phyloP scores from a whole-genome alignment of 2,329 filamentous ascomycete species.

The Arthroderma sp. region DNA sequence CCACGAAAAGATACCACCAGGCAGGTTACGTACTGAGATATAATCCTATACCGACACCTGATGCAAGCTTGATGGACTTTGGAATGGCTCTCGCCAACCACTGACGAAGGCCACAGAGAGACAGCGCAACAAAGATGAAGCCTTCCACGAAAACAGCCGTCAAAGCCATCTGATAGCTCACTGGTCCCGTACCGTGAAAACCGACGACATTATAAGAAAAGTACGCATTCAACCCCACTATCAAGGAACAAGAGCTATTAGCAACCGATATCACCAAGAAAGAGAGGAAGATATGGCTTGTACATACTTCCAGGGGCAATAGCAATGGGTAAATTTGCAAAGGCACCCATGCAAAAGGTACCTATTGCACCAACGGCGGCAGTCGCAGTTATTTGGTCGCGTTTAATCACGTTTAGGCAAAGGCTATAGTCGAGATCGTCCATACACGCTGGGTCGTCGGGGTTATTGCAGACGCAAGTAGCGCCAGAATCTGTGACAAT shows the following conservation, averaged over 20 bases:
- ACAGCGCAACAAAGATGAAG: conserved; percentile 69
- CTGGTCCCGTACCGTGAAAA: conserved; percentile 56
- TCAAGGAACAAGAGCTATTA: conserved; percentile 2
- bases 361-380: conserved; percentile 68
- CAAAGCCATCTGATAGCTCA: conserved; percentile 62
- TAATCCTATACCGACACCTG: conserved; percentile 71
- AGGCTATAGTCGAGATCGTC: conserved; percentile 32
- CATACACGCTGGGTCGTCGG: conserved; percentile 36
- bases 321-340: conserved; percentile 67
- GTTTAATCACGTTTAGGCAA: conserved; percentile 47
- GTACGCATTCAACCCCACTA: conserved; percentile 75
- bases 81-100: conserved; percentile 79
- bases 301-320: conserved; percentile 51
- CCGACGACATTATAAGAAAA: conserved; percentile 75
- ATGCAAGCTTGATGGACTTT: conserved; percentile 72
- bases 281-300: too few species aligned
- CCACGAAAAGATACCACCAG: neutral
- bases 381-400: conserved; percentile 72
- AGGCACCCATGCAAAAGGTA: conserved; percentile 71
- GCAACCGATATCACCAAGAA: neutral
- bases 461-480: conserved; percentile 57
- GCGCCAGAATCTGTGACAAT: conserved; percentile 61
- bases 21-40: conserved; percentile 40
- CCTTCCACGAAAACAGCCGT: conserved; percentile 85
- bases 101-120: conserved; percentile 68